These are phyloP conservation scores for Penicillium sp. DNA, from an alignment of 2,329 filamentous ascomycete species.

Conservation along the genomic window DNA sequence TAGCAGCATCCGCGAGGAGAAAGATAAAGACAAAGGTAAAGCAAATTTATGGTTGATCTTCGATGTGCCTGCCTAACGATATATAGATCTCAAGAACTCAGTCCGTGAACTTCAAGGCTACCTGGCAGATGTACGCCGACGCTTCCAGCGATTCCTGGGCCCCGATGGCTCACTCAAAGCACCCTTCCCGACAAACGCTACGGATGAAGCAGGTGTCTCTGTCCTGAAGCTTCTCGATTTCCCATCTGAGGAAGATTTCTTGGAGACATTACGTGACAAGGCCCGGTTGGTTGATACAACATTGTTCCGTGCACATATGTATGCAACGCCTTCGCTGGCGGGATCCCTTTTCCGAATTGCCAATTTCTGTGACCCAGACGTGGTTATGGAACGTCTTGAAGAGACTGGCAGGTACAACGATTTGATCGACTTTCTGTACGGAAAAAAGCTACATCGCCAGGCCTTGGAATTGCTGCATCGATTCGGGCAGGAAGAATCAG, in stretches of 20 bases:
- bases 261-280: conserved; percentile 71
- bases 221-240: conserved; percentile 53
- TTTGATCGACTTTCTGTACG: conserved; percentile 95
- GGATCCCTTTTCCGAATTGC: conserved; percentile 90
- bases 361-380: conserved; percentile 95
- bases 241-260: conserved; percentile 64
- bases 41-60: not conserved
- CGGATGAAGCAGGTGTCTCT: conserved; percentile 48
- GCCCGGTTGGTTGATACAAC: conserved; percentile 91
- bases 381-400: conserved; percentile 89
- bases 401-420: conserved; percentile 89
- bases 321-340: conserved; percentile 79
- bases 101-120: conserved; percentile 84
- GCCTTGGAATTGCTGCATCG: conserved; percentile 79
- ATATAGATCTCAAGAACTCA: conserved; percentile 71
- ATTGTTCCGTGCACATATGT: conserved; percentile 94
- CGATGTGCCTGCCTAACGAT: conserved; percentile 22
- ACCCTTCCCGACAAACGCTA: conserved; percentile 36
- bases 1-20: conserved; percentile 43
- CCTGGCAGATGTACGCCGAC: conserved; percentile 77
- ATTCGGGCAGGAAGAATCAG: conserved; percentile 67
- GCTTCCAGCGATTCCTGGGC: conserved; percentile 64
- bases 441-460: conserved; percentile 88
- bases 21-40: conserved; percentile 28
- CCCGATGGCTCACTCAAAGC: conserved; percentile 57